Conservation (phyloP, 1,139 yeast species). For the Eremothecium gossypii region DNA sequence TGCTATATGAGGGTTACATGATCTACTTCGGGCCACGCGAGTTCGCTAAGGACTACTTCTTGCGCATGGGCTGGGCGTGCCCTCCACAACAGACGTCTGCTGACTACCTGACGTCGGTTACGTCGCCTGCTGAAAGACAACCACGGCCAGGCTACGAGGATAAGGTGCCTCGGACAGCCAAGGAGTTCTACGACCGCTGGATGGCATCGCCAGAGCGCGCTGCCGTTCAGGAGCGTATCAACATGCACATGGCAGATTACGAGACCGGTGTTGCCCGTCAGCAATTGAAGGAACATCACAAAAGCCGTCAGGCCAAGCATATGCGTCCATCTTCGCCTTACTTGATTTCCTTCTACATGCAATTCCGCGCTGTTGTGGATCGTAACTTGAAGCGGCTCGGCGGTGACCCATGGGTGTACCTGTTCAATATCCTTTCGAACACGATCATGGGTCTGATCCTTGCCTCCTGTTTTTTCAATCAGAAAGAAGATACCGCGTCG, state of each 20-base stretch:
- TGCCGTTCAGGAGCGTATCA: slow-evolving; percentile 33
- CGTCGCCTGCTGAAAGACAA: slow-evolving; percentile 20
- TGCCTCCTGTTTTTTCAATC: slow-evolving; percentile 57
- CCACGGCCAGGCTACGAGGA: slow-evolving; percentile 15
- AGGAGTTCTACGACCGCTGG: slow-evolving; percentile 62
- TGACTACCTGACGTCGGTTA: slow-evolving; percentile 44
- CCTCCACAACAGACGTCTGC: slow-evolving; percentile 44
- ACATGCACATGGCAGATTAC: slow-evolving; percentile 22
- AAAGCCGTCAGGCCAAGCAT: slow-evolving; percentile 44
- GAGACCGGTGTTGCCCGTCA: slow-evolving; percentile 11
- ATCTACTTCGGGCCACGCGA: slow-evolving; percentile 35
- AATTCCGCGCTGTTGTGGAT: slow-evolving; percentile 42
- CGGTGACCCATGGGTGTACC: slow-evolving; percentile 55
- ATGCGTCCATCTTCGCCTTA: slow-evolving; percentile 43
- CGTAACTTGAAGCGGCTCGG: slow-evolving; percentile 48
- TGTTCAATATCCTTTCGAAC: slow-evolving; percentile 48
- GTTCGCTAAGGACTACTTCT: slow-evolving; percentile 36
- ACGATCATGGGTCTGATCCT: slow-evolving; percentile 51
- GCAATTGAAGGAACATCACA: slow-evolving; percentile 38
- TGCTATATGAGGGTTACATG: slow-evolving; percentile 39
- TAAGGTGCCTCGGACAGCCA: slow-evolving; percentile 54
- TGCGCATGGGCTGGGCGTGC: slow-evolving; percentile 45
- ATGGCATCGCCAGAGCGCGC: slow-evolving; percentile 44
- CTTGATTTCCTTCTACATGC: slow-evolving; percentile 47
- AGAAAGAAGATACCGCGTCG: slow-evolving; percentile 34